These are phyloP conservation scores for Heritiera littoralis DNA, from an alignment of 345 rosid genomes.

Conservation along the genomic window DNA sequence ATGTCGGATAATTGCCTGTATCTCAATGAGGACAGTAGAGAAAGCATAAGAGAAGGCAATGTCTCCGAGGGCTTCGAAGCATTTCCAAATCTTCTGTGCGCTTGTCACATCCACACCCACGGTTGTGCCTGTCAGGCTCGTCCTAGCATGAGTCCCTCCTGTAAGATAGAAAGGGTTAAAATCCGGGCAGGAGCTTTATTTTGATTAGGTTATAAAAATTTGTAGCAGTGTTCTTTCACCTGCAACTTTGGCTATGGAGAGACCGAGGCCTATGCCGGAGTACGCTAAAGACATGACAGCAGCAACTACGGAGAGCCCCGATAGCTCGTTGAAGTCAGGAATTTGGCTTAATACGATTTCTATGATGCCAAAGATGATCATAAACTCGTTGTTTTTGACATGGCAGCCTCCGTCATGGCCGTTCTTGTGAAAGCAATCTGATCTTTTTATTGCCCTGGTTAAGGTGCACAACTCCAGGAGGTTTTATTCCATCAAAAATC, in stretches of 20 bases:
- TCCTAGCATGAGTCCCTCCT: slow-evolving; percentile 32
- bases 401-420: slow-evolving; percentile 21
- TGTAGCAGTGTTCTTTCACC: background rate
- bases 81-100: slow-evolving; percentile 50
- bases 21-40: slow-evolving; percentile 43
- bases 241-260: slow-evolving; percentile 28
- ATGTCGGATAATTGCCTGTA: slow-evolving; percentile 31
- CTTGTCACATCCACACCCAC: slow-evolving; percentile 37
- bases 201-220: background rate
- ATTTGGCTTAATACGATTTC: slow-evolving; percentile 50
- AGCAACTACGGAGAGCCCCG: slow-evolving; percentile 43
- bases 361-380: slow-evolving; percentile 31
- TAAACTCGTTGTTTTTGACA: slow-evolving; percentile 30
- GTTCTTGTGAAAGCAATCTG: slow-evolving; percentile 33
- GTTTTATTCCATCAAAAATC: background rate
- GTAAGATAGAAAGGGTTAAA: background rate
- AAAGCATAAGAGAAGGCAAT: slow-evolving; percentile 53
- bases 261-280: slow-evolving; percentile 37
- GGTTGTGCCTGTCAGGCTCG: slow-evolving; percentile 42
- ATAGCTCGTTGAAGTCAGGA: slow-evolving; percentile 41
- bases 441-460: slow-evolving; percentile 33
- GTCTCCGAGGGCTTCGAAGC: slow-evolving; percentile 52
- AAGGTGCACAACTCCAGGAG: background rate
- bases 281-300: slow-evolving; percentile 42
- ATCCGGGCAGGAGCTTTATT: background rate